A percentile compares a stretch with the other conserved stretches of the same genome.
phyloP scores from a whole-genome alignment of 805 yeast species.

The Lachancea nothofagi region DNA sequence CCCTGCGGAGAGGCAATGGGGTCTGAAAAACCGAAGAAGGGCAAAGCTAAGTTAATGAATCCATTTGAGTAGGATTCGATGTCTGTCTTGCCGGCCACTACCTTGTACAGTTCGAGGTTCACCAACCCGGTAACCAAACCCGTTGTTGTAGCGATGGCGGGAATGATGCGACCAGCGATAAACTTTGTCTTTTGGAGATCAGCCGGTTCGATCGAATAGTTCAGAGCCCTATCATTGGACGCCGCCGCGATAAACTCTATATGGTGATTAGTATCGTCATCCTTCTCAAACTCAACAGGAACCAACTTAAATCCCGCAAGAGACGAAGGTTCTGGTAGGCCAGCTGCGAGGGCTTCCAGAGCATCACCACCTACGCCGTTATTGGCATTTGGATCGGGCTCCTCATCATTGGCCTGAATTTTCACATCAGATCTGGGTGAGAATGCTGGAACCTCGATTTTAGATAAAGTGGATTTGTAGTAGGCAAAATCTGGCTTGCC shows the following conservation, averaged over 20 bases:
- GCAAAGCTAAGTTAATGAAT: conserved; percentile 83
- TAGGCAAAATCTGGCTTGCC: conserved; percentile 43
- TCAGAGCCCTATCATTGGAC: conserved; percentile 91
- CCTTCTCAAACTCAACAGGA: conserved; percentile 96
- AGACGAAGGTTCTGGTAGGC: conserved; percentile 82
- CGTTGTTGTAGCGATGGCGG: conserved; percentile 99
- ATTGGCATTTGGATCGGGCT: conserved; percentile 76
- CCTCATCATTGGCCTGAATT: conserved; percentile 81
- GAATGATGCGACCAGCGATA: conserved; percentile 97
- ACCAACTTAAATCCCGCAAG: conserved; percentile 80
- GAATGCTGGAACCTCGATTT: conserved; percentile 55
- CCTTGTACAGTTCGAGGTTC: conserved; percentile 86
- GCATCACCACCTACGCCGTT: conserved; percentile 52
- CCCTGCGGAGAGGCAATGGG: conserved; percentile 84
- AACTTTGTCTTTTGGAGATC: conserved; percentile 89
- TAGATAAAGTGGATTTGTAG: conserved; percentile 51
- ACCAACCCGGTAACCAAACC: conserved; percentile 94
- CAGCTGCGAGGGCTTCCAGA: conserved; percentile 60
- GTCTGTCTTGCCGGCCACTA: conserved; percentile 65
- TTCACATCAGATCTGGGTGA: conserved; percentile 67
- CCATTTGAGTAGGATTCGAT: conserved; percentile 91
- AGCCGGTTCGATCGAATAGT: conserved; percentile 82
- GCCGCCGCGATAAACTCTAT: conserved; percentile 95
- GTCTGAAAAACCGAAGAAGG: conserved; percentile 95
- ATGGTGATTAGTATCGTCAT: conserved; percentile 94